Base-by-base conservation (phyloP, 106 monocot genomes). In the Gastrodia elata region DNA sequence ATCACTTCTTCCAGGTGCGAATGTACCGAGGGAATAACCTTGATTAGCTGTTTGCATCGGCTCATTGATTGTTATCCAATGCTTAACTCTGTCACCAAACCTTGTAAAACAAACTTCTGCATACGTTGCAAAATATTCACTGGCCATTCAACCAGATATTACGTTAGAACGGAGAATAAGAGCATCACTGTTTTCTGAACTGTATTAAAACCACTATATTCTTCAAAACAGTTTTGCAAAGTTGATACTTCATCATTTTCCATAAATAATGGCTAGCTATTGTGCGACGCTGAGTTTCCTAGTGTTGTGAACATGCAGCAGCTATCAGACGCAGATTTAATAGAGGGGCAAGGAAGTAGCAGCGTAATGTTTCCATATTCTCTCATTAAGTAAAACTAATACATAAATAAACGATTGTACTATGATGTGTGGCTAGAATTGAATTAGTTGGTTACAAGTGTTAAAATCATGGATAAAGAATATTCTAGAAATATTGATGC, bases 11-110 rank as follows among this genome's bases (percentile, higher is more conserved):
- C 96, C 96, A 77, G 96, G 92, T 67, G 96, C 96, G 83, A 97
- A 97, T 83, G 81, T 83, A 25, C 96, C 96, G 83, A 52, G 15
- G 46, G 82, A 76, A 81, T 97, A 86, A 61, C 90, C 92, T 77
- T 92, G 92, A 8, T 92, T 78, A 39, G 96, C 79, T 78, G 96
- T 97, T 86, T 97, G 97, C 73, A 97, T 87, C 48, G 93, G 97
- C 71, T 97, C 97, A 85, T 97, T 97, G 39, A 97, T 77, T 86
- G 97, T 97, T 13, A 88, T 85, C 97, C 97, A 97, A 52, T 84
- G 84, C 74, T 97, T 97, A 74, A 97, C 97, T 90, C 97, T 90
- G 68, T 97, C 93, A 26, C 97, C 97, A 80, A 97, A 97, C 69
- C 79, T 78, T 38, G 84, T 84, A 80, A 97, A 97, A 80, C 97